phyloP scores from a whole-genome alignment of 345 rosid species.

The Boechera divaricarpa region DNA sequence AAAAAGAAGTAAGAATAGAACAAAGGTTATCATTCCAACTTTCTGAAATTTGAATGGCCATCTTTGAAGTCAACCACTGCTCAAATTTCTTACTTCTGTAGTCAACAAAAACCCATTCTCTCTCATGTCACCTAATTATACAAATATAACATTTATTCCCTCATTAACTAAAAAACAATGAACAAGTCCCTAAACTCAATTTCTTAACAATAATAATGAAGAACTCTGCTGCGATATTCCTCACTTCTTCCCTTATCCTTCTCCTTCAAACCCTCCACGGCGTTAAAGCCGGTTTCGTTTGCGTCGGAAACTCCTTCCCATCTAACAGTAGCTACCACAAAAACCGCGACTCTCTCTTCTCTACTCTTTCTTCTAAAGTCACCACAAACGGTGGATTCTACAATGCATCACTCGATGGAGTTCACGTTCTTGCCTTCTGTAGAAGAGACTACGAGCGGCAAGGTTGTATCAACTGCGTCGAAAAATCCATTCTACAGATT shows the following conservation, averaged over 20 bases:
- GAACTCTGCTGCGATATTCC: not conserved
- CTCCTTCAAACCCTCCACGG: conserved; percentile 19
- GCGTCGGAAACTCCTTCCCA: conserved; percentile 38
- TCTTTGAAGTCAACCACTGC: not conserved
- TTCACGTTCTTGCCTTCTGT: conserved; percentile 47
- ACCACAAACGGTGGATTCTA: conserved; percentile 39
- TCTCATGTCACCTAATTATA: not conserved
- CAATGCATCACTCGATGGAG: conserved; percentile 40
- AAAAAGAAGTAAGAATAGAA: too few relatives aligned
- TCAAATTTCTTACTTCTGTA: not conserved
- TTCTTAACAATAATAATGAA: conserved; percentile 23
- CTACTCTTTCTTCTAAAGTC: conserved; percentile 45
- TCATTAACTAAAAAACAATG: not conserved
- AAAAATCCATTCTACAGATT: conserved; percentile 4
- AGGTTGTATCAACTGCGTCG: conserved; percentile 42
- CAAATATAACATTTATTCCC: not conserved
- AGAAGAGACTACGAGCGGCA: conserved; percentile 41
- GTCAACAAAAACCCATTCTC: not conserved
- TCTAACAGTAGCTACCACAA: conserved; percentile 25
- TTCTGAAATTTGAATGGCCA: not conserved
- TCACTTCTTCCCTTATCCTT: conserved; percentile 4
- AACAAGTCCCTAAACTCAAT: not conserved
- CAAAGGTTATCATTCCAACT: too few relatives aligned
- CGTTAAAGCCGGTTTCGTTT: conserved; percentile 14
- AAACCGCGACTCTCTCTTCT: conserved; percentile 45